phyloP scores from a whole-genome alignment of 2,329 filamentous ascomycete species.

The Chaetomium olivaceum region DNA sequence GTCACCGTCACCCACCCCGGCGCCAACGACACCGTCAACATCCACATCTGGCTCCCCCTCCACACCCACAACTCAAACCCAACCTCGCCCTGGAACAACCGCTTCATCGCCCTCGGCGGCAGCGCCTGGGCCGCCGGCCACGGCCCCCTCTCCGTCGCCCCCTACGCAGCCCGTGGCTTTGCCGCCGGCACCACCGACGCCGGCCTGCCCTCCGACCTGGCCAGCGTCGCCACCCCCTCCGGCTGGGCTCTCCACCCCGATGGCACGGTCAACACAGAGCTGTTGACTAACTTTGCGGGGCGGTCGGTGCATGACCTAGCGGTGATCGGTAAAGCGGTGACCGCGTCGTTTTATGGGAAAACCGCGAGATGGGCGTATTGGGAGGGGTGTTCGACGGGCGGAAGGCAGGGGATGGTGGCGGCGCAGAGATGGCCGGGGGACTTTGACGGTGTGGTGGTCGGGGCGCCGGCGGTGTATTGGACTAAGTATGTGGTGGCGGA shows the following conservation, averaged over 20 bases:
- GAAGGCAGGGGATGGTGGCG: constrained; percentile 57
- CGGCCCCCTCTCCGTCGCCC: background rate
- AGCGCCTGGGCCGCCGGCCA: constrained; percentile 5
- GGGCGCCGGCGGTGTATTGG: constrained; percentile 43
- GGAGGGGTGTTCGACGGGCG: constrained; percentile 59
- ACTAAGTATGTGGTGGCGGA: constrained; percentile 44
- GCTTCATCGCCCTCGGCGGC: constrained; percentile 6
- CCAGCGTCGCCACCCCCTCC: background rate
- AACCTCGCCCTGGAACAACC: background rate
- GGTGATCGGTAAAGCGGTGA: background rate
- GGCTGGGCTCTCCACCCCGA: background rate
- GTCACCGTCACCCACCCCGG: constrained; percentile 2
- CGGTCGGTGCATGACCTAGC: constrained; percentile 8
- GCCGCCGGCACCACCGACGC: constrained; percentile 3
- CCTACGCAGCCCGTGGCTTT: background rate
- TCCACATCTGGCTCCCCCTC: constrained; percentile 15
- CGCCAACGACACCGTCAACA: constrained; percentile 11
- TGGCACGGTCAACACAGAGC: background rate
- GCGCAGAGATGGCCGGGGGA: constrained; percentile 54
- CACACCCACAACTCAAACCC: no score
- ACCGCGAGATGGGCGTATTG: constrained; percentile 48
- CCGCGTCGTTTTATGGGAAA: constrained; percentile 22
- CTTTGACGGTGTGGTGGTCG: constrained; percentile 58
- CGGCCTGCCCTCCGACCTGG: background rate
- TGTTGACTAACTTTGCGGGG: constrained; percentile 7